A percentile compares a stretch with the other conserved stretches of the same genome.
Evolutionary conservation across 202 grass and related monocot genomes (phyloP).

Genomic region (Brachypodium distachyon): DNA sequence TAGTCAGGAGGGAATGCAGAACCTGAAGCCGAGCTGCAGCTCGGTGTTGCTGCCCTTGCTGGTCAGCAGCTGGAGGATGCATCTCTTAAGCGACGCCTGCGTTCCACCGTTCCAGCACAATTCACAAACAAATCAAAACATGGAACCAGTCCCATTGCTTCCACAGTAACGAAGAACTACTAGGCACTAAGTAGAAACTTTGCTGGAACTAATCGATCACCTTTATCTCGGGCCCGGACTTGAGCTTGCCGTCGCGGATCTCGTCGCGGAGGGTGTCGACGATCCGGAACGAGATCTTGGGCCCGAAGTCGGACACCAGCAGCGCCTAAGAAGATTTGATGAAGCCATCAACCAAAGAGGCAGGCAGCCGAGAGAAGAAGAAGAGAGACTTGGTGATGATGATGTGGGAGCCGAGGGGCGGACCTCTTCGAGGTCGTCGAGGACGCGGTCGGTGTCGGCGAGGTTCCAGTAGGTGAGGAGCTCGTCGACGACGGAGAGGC

Average conservation of each 20-base stretch:
- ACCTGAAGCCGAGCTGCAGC: slow-evolving; percentile 90
- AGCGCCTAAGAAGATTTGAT: no score
- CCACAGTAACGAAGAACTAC: not conserved
- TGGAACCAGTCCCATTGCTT: not conserved
- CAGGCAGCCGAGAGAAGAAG: no score
- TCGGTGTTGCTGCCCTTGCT: slow-evolving; percentile 75
- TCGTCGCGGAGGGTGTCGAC: slow-evolving; percentile 83
- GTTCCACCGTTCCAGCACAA: not conserved
- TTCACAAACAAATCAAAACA: not conserved
- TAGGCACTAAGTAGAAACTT: not conserved
- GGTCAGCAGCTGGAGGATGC: slow-evolving; percentile 66
- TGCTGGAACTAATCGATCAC: slow-evolving; percentile 30
- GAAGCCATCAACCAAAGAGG: no score
- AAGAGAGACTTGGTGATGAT: no score
- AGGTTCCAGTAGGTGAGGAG: slow-evolving; percentile 99
- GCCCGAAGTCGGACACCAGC: slow-evolving; percentile 91
- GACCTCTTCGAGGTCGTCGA: slow-evolving; percentile 95
- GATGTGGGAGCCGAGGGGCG: not conserved
- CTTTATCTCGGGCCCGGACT: slow-evolving; percentile 90
- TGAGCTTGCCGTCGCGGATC: slow-evolving; percentile 88
- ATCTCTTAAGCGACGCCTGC: slow-evolving; percentile 66
- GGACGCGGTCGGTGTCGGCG: slow-evolving; percentile 81
- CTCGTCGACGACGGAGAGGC: slow-evolving; percentile 87
- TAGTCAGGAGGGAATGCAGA: not conserved
- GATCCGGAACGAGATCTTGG: slow-evolving; percentile 87